phyloP scores from a whole-genome alignment of 441 rosid genomes.

The Eutrema salsugineum region DNA sequence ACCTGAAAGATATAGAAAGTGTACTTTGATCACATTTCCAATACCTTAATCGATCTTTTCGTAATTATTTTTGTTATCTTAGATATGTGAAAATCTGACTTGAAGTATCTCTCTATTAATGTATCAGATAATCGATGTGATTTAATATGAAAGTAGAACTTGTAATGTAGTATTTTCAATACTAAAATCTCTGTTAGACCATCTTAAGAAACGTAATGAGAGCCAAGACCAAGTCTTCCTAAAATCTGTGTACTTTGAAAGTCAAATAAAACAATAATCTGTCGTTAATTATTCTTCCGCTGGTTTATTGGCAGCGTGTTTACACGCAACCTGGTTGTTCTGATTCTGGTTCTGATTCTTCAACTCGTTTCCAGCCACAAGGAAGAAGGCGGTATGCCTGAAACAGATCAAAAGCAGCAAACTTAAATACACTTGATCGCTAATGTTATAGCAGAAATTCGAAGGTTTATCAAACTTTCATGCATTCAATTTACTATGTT shows the following conservation, averaged over 20 bases:
- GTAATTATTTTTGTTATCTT: no score
- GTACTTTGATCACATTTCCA: no score
- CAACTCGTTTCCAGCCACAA: constrained; percentile 90
- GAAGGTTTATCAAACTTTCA: not conserved
- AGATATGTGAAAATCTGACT: no score
- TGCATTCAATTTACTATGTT: not conserved
- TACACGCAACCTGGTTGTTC: constrained; percentile 41
- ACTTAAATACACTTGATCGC: not conserved
- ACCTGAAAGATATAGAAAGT: no score
- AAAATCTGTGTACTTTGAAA: not conserved
- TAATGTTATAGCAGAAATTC: not conserved
- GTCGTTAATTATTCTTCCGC: constrained; percentile 29
- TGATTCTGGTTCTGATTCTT: constrained; percentile 42
- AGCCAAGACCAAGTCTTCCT: not conserved
- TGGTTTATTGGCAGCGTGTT: constrained; percentile 44
- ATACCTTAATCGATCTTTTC: no score
- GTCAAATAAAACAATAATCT: not conserved
- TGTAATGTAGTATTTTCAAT: not conserved
- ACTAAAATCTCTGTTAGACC: not conserved
- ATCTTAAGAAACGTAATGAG: not conserved
- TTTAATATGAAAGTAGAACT: not conserved
- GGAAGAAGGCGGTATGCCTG: constrained; percentile 97
- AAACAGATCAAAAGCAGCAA: constrained; percentile 9
- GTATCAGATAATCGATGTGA: not conserved
- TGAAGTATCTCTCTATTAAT: not conserved